Conservation (phyloP, 208 protist genomes). For the Trypanosoma mega region DNA sequence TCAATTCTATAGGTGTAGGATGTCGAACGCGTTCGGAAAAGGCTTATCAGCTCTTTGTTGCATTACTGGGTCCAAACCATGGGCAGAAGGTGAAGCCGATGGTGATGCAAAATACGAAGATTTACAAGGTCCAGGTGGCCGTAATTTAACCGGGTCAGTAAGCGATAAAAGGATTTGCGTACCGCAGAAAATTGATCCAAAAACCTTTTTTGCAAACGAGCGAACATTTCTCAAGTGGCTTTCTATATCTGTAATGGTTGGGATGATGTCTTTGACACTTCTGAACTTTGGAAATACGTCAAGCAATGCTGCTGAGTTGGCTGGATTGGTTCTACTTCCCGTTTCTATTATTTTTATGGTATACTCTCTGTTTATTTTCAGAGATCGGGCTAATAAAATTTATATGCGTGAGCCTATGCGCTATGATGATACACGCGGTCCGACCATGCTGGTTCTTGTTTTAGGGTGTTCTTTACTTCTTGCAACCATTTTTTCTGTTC, state of each 20-base stretch:
- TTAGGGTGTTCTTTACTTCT: slow-evolving; percentile 68
- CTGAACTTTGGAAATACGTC: slow-evolving; percentile 82
- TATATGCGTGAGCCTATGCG: slow-evolving; percentile 92
- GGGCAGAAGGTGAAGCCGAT: slow-evolving; percentile 86
- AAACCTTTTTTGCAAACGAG: slow-evolving; percentile 93
- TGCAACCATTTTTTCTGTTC: slow-evolving; percentile 85
- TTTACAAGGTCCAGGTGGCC: slow-evolving; percentile 62
- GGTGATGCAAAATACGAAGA: slow-evolving; percentile 82
- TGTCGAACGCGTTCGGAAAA: slow-evolving; percentile 51
- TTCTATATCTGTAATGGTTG: slow-evolving; percentile 87
- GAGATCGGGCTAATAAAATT: slow-evolving; percentile 86
- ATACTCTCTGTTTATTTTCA: slow-evolving; percentile 87
- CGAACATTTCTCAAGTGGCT: slow-evolving; percentile 93
- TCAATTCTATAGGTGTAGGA: too few relatives aligned
- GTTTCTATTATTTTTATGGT: slow-evolving; percentile 91
- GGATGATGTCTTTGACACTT: slow-evolving; percentile 85
- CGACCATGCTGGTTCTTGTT: slow-evolving; percentile 83
- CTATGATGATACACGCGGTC: slow-evolving; percentile 88
- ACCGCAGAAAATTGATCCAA: slow-evolving; percentile 91
- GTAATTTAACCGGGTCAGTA: slow-evolving; percentile 79
- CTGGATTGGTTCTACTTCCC: slow-evolving; percentile 77
- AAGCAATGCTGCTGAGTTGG: slow-evolving; percentile 78
- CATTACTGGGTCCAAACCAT: slow-evolving; percentile 70
- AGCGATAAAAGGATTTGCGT: slow-evolving; percentile 89
- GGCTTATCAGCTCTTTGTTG: slow-evolving; percentile 71